Conservation (phyloP, 169 alveolate genomes). For the Ichthyophthirius multifiliis region DNA sequence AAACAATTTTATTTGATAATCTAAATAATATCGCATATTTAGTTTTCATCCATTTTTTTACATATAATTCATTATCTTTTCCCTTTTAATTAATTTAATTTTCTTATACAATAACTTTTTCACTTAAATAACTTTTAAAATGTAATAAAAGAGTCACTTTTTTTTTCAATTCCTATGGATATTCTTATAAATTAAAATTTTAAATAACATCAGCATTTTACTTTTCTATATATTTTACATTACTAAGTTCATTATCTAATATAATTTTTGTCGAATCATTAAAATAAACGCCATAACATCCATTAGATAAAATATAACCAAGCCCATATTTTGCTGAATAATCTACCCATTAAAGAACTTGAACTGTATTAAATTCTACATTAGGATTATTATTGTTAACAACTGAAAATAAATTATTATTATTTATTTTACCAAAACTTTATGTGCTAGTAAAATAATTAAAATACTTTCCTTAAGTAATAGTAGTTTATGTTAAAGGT, state of each 20-base stretch:
- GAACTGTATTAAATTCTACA: too few species aligned
- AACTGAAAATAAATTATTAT: too few species aligned
- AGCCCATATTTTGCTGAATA: conserved; percentile 35
- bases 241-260: conserved; percentile 52
- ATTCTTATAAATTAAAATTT: conserved; percentile 53
- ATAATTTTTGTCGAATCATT: conserved; percentile 86
- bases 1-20: conserved; percentile 61
- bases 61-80: conserved; percentile 51
- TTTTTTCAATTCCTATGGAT: conserved; percentile 61
- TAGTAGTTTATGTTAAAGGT: background rate
- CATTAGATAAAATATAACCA: conserved; percentile 81
- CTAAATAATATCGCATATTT: conserved; percentile 63
- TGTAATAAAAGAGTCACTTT: conserved; percentile 24
- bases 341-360: background rate
- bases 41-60: conserved; percentile 63
- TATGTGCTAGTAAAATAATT: too few species aligned
- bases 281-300: conserved; percentile 80
- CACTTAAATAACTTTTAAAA: background rate
- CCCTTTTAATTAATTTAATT: conserved; percentile 24
- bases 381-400: too few species aligned
- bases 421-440: too few species aligned
- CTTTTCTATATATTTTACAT: conserved; percentile 60
- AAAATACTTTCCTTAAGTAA: too few species aligned
- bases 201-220: conserved; percentile 43
- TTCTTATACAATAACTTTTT: conserved; percentile 34